Conservation (phyloP, 805 yeast species). For the Myxozyma monticola region DNA sequence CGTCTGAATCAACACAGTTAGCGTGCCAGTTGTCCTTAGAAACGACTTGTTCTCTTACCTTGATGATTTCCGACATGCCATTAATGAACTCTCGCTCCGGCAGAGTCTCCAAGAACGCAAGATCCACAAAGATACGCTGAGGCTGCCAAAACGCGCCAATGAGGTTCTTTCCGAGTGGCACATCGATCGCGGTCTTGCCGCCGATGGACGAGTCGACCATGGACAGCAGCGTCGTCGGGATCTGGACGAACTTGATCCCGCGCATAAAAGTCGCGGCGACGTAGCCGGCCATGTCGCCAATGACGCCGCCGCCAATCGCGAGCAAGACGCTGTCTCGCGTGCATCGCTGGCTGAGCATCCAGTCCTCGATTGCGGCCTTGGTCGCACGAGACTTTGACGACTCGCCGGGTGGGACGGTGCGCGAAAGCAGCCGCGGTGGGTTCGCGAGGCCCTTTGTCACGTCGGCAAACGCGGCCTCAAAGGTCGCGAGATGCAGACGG, state of each 20-base stretch:
- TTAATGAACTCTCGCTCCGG: conserved; percentile 94
- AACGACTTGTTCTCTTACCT: conserved; percentile 38
- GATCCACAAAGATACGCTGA: conserved; percentile 79
- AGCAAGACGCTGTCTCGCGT: conserved; percentile 93
- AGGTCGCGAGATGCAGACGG: conserved; percentile 44
- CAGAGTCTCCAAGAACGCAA: conserved; percentile 79
- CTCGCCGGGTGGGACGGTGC: conserved; percentile 88
- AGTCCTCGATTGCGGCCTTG: conserved; percentile 92
- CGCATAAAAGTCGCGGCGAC: conserved; percentile 99
- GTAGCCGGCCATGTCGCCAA: conserved; percentile 98
- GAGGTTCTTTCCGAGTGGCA: conserved; percentile 92
- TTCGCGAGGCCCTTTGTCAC: conserved; percentile 36
- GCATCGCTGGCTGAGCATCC: conserved; percentile 75
- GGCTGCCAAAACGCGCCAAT: conserved; percentile 99
- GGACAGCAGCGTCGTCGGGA: conserved; percentile 89
- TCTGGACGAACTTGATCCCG: conserved; percentile 89
- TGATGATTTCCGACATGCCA: conserved; percentile 97
- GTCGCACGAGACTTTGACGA: conserved; percentile 83
- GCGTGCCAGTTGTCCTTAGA: too few relatives aligned
- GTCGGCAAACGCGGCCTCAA: conserved; percentile 40
- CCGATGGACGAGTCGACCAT: conserved; percentile 99
- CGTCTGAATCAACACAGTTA: too few relatives aligned
- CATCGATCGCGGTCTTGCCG: conserved; percentile 97
- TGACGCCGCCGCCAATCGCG: conserved; percentile 98
- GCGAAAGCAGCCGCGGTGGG: conserved; percentile 65